phyloP scores from a whole-genome alignment of 2,329 filamentous ascomycete genomes.

The Diaporthe vaccinii region DNA sequence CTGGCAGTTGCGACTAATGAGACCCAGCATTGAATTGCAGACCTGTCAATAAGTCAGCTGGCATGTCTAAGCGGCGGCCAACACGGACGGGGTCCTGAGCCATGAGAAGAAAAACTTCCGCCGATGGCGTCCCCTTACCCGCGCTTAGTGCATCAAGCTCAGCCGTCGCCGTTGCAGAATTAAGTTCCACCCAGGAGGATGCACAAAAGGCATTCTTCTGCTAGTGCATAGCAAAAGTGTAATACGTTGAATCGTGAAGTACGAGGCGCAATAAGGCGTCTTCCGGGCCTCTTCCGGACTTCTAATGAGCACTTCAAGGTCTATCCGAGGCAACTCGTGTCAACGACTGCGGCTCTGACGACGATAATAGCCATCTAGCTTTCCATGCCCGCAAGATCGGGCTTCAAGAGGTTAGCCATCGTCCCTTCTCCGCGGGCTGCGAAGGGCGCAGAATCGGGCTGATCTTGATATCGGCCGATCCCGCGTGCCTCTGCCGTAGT shows the following conservation, averaged over 20 bases:
- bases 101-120: not conserved
- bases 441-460: conserved; percentile 9
- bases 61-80: conserved; percentile 29
- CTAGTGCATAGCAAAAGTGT: not conserved
- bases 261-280: not conserved
- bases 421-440: not conserved
- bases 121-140: not conserved
- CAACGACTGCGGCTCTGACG: not conserved
- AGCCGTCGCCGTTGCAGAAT: conserved; percentile 13
- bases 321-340: not conserved
- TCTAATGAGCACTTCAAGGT: not conserved
- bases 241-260: conserved; percentile 1
- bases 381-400: not conserved
- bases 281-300: not conserved
- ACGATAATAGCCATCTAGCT: not conserved
- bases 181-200: not conserved
- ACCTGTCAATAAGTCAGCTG: conserved; percentile 27
- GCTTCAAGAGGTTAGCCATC: conserved; percentile 24
- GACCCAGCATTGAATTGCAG: conserved; percentile 12
- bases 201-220: not conserved
- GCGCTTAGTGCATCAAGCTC: conserved; percentile 8
- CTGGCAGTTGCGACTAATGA: not conserved
- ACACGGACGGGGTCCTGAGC: conserved; percentile 13
- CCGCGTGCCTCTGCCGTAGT: conserved; percentile 19
- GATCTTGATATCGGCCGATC: conserved; percentile 27